Conservation (phyloP, 345 rosid species). For the Eucalyptus erythrocorys region DNA sequence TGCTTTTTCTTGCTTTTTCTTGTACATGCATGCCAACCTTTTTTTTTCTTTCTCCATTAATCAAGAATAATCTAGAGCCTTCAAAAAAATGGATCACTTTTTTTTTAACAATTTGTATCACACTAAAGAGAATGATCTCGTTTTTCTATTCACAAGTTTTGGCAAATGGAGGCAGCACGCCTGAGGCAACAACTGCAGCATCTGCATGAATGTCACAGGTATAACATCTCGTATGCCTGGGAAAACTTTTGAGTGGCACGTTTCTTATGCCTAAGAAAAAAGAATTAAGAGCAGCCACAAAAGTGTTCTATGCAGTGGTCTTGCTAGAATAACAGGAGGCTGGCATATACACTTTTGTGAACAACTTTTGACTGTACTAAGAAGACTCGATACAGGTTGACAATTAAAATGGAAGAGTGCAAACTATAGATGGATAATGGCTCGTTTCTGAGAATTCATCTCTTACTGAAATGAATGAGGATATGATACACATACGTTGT, state of each 20-base stretch:
- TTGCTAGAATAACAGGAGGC: background rate
- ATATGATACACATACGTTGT: background rate
- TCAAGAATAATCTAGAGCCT: no score
- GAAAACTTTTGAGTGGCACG: background rate
- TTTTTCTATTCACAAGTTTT: constrained; percentile 28
- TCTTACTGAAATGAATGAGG: background rate
- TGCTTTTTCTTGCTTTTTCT: no score
- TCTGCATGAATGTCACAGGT: constrained; percentile 74
- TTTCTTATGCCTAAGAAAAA: background rate
- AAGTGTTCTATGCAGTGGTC: background rate
- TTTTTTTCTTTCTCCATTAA: no score
- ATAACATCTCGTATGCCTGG: background rate
- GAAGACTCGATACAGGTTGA: background rate
- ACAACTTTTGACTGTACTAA: background rate
- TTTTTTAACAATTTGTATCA: background rate
- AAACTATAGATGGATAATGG: background rate
- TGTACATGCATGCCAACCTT: no score
- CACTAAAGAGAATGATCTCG: background rate
- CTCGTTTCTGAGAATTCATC: background rate
- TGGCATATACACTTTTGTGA: background rate
- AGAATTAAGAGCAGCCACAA: background rate
- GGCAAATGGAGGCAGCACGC: constrained; percentile 68
- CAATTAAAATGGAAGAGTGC: background rate
- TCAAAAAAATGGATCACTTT: no score
- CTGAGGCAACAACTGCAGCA: constrained; percentile 55